A percentile compares a stretch with the other conserved stretches of the same genome.
Evolutionary conservation across 345 rosid genomes (phyloP).

Genomic region (Crucihimalaya himalaica): DNA sequence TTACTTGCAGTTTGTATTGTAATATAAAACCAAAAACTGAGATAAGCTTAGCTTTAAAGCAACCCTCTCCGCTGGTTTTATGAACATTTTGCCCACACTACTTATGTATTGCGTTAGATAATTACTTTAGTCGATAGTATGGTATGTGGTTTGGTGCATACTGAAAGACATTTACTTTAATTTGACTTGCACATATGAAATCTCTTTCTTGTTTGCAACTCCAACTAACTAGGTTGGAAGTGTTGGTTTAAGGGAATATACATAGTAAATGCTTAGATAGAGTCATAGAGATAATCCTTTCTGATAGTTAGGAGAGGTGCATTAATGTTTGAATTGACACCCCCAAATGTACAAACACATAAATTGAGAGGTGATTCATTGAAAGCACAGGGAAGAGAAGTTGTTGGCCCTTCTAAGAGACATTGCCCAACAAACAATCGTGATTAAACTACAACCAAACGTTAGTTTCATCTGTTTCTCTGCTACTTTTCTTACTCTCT

Average conservation of each 20-base stretch:
- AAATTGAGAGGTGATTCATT: constrained; percentile 38
- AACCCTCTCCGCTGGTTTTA: background rate
- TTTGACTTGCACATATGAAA: background rate
- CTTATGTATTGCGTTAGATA: background rate
- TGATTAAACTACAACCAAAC: constrained; percentile 18
- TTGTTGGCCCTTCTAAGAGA: constrained; percentile 20
- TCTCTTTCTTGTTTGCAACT: background rate
- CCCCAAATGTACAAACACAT: background rate
- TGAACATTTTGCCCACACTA: background rate
- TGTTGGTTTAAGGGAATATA: background rate
- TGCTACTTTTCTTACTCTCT: no score
- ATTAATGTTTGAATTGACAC: constrained; percentile 12
- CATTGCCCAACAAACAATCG: constrained; percentile 32
- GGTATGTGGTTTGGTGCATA: background rate
- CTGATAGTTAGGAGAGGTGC: constrained; percentile 21
- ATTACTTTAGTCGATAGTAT: background rate
- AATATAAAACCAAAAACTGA: background rate
- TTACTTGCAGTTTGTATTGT: background rate
- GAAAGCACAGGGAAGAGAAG: constrained; percentile 35
- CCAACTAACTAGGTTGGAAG: constrained; percentile 15
- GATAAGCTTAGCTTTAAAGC: background rate
- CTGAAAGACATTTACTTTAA: background rate
- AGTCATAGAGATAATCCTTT: no score
- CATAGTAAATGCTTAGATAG: background rate
- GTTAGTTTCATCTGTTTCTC: constrained; percentile 8